phyloP scores from a whole-genome alignment of 2,329 filamentous ascomycete genomes.

The Neobulgaria alba region DNA sequence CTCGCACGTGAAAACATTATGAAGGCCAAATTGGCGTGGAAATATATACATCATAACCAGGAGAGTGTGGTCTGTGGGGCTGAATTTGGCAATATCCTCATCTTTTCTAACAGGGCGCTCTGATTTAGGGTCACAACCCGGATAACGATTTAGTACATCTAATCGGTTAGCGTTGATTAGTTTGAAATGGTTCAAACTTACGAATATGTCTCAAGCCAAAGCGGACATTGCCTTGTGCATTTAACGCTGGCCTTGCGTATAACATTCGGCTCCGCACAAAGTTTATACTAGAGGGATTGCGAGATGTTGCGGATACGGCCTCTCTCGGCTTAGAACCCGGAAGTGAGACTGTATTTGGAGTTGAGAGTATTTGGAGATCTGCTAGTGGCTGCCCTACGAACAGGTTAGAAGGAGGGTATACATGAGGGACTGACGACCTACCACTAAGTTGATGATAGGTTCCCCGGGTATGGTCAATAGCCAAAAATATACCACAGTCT shows the following conservation, averaged over 20 bases:
- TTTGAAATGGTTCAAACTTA: conserved; percentile 37
- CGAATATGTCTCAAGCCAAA: conserved; percentile 76
- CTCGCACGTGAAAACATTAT: conserved; percentile 80
- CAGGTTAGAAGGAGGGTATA: conserved; percentile 8
- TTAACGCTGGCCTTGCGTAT: conserved; percentile 69
- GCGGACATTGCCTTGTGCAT: conserved; percentile 55
- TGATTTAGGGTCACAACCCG: conserved; percentile 17
- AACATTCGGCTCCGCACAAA: conserved; percentile 81
- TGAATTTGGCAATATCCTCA: conserved; percentile 10
- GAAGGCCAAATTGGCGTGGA: conserved; percentile 78
- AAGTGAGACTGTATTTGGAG: neutral
- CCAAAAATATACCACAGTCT: conserved; percentile 67
- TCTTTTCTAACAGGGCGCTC: neutral
- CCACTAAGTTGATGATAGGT: conserved; percentile 78
- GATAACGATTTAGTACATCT: conserved; percentile 76
- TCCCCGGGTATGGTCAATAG: conserved; percentile 47
- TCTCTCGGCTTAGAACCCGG: no score
- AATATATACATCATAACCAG: conserved; percentile 90
- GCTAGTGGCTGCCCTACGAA: conserved; percentile 22
- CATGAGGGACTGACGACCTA: conserved; percentile 28
- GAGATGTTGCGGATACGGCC: conserved; percentile 16
- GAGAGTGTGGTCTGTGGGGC: conserved; percentile 45
- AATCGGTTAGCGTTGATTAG: conserved; percentile 17
- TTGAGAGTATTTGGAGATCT: conserved; percentile 21
- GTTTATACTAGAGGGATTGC: conserved; percentile 48